Evolutionary conservation across 495 filamentous ascomycete genomes (phyloP).

Genomic region (Penicillium chermesinum): DNA sequence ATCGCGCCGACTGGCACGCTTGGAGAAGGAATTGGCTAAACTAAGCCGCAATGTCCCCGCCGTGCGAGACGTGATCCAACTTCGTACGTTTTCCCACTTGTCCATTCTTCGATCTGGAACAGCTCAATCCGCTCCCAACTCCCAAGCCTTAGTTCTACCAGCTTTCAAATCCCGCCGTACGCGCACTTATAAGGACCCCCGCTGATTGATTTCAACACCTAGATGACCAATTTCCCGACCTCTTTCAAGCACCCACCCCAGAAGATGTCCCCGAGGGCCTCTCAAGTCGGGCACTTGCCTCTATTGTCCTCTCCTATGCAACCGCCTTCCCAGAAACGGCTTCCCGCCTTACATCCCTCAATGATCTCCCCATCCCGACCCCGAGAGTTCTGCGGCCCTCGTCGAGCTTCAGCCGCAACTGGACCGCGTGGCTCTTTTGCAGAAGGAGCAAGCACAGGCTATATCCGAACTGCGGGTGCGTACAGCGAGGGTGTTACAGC

Average conservation of each 20-base stretch:
- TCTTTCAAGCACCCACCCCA: slow-evolving; percentile 45
- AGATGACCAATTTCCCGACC: slow-evolving; percentile 55
- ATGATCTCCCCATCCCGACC: slow-evolving; percentile 70
- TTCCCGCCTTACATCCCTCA: slow-evolving; percentile 72
- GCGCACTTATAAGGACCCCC: not conserved
- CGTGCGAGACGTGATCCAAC: slow-evolving; percentile 46
- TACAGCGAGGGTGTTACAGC: slow-evolving; percentile 65
- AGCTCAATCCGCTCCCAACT: no score
- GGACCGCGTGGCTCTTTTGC: slow-evolving; percentile 56
- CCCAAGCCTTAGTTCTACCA: no score
- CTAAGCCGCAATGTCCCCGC: slow-evolving; percentile 44
- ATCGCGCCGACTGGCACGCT: slow-evolving; percentile 51
- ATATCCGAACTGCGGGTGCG: slow-evolving; percentile 67
- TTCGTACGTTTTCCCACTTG: slow-evolving; percentile 36
- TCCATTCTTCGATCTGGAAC: not conserved
- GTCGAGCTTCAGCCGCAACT: slow-evolving; percentile 67
- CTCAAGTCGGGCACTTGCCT: slow-evolving; percentile 42
- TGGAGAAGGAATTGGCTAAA: slow-evolving; percentile 56
- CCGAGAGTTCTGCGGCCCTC: slow-evolving; percentile 59
- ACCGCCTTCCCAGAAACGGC: slow-evolving; percentile 69
- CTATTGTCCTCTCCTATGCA: slow-evolving; percentile 71
- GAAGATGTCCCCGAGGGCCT: slow-evolving; percentile 40
- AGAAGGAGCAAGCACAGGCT: slow-evolving; percentile 65
- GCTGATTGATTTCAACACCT: not conserved
- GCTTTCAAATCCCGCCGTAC: not conserved